Conservation (phyloP, 768 basidiomycete genomes). For the Chalciporus pseudorubinellus region DNA sequence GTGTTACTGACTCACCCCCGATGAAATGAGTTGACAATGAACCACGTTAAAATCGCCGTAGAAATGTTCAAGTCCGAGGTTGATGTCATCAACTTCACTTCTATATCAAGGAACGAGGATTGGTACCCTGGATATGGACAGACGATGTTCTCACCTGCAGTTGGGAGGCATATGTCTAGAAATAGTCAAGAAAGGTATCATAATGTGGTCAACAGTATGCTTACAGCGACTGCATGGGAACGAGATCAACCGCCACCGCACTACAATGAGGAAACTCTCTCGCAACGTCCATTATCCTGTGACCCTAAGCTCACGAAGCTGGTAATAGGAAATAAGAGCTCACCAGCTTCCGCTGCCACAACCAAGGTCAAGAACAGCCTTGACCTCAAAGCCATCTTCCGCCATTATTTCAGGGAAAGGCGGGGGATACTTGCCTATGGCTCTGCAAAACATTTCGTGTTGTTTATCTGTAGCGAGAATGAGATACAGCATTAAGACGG, state of each 20-base stretch:
- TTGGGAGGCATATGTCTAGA: constrained; percentile 65
- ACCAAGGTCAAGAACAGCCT: constrained; percentile 70
- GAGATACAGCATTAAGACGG: constrained; percentile 10
- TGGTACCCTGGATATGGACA: constrained; percentile 1
- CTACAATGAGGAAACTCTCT: constrained; percentile 67
- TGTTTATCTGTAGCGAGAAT: constrained; percentile 52
- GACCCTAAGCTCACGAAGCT: constrained; percentile 6
- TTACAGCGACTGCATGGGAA: constrained; percentile 74
- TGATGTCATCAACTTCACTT: constrained; percentile 83
- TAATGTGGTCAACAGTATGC: constrained; percentile 27
- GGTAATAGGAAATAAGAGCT: constrained; percentile 11
- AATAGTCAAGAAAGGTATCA: constrained; percentile 17
- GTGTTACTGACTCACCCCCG: constrained; percentile 56
- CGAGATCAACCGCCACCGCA: constrained; percentile 74
- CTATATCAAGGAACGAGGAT: constrained; percentile 35
- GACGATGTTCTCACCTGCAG: constrained; percentile 48
- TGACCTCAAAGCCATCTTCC: constrained; percentile 56
- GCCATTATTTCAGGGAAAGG: constrained; percentile 57
- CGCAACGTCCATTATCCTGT: constrained; percentile 75
- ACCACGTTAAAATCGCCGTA: constrained; percentile 77
- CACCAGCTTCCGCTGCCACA: constrained; percentile 81
- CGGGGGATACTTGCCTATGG: constrained; percentile 68
- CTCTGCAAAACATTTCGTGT: constrained; percentile 58
- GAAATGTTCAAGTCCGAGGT: constrained; percentile 80
- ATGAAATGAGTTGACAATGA: constrained; percentile 66